Base-by-base conservation (phyloP, 768 basidiomycete species). In the Suillus ampliporus region DNA sequence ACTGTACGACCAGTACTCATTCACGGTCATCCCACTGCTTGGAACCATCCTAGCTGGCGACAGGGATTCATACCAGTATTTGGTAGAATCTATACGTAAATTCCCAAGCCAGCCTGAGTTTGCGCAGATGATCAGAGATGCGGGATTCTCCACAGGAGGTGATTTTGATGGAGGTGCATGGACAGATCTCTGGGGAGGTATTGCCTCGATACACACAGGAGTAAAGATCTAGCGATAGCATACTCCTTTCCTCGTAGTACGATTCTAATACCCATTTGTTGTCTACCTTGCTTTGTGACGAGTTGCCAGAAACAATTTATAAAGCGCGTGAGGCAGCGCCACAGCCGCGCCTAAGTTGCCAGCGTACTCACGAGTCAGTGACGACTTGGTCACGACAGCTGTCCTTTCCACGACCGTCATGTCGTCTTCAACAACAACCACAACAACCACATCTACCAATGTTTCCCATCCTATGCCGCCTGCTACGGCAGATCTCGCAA, bases 31-130 rank as follows among this genome's bases (percentile, higher is more conserved):
- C 71, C 97, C 97, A 3, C 80, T 97, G 21, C 78, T 99, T 51
- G 97, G 97, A n/a, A 97, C 95, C 21, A 92, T 99, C 67, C 80
- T 99, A n/a, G 93, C 95, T 11, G 92, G 92, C 0, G 97, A 99
- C 77, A 85, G 97, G 23, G 90, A 87, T 23, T 97, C 95, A 7
- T 99, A 99, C 76, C 95, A 98, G 74, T 99, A 99, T 75, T 85
- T 99, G 48, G 94, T 99, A 47, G 97, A 99, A 76, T 97, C 95
- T 13, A 99, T 99, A 69, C 90, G 95, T 46, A 88, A 86, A 68
- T 99, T 99, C 81, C 96, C 96, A 31, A 82, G 86, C 13, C 96
- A 97, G 74, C 79, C 85, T 9, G 89, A 92, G 61, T 99, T 99
- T 77, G 89, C 95, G 7, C 78, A 86, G 67, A 91, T 99, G 95